Evolutionary conservation across 2,329 filamentous ascomycete genomes (phyloP), one percentile per base, ranked within the genome.

Genomic region (Albophoma yamanashiensis): DNA sequence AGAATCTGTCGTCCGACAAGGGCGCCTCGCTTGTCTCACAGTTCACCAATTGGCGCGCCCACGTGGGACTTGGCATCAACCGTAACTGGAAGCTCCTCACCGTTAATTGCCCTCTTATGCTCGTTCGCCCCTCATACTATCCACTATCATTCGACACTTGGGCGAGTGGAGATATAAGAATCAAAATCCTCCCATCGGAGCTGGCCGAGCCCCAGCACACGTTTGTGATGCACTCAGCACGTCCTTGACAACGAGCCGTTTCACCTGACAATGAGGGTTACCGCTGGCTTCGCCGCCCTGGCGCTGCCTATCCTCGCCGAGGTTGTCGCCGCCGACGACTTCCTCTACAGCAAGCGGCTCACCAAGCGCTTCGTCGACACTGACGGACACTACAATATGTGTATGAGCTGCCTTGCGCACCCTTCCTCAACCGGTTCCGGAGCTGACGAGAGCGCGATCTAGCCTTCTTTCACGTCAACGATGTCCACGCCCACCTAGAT

Each of bases 381-480:
- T 0, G 50, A 53, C 4, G 31, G 50, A 7, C 50, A 53, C 31
- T 53, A 53, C 17, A 53, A 53, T 12, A 53, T 53, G 20, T 36
- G 50, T 53, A 53, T 34, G 50, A 20, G 12, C 9, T 3, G 17
- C 27, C 8, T n/a, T 9, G 1, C 47, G 14, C 22, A 4, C 2
- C 27, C 14, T n/a, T 4, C 3, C 50, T 7, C 8, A 6, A 36
- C 27, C 15, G 50, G 12, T 22, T 11, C 20, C 17, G 31, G 14
- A 53, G 50, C 50, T 53, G 50, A 53, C 31, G 9, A 31, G 20
- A 17, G 31, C 50, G 9, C 20, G 11, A 36, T 8, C 5, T 59
- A 78, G 76, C 84, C 8, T 87, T 88, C 74, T 87, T 87, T 73
- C 86, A 88, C 69, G 79, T 88, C 76, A 88, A 88, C 67, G 85